Percentiles rank a stretch among this genome's conserved stretches.
Conservation (phyloP, 129 eudicot species). For the carrot (Daucus carota) region DNA sequence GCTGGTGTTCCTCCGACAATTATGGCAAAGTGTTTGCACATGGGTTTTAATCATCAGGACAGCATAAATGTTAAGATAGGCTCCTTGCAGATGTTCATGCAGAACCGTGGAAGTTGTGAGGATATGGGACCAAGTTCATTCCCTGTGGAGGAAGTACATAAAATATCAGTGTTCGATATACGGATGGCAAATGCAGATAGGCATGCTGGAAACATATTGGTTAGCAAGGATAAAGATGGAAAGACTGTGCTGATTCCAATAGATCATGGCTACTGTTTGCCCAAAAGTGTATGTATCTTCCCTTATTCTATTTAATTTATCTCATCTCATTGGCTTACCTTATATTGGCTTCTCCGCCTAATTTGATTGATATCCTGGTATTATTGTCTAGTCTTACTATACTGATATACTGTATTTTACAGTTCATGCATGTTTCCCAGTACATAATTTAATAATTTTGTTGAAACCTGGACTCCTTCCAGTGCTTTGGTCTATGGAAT, state of each 20-base stretch:
- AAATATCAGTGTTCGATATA: slow-evolving; percentile 38
- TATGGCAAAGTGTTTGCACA: slow-evolving; percentile 33
- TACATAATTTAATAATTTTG: background rate
- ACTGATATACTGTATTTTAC: background rate
- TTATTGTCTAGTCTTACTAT: background rate
- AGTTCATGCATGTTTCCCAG: background rate
- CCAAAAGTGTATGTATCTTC: slow-evolving; percentile 4
- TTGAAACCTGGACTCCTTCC: background rate
- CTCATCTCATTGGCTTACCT: background rate
- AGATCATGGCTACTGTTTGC: slow-evolving; percentile 14
- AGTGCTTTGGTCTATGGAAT: background rate
- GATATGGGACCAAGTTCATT: slow-evolving; percentile 44
- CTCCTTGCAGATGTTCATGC: slow-evolving; percentile 46
- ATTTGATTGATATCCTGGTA: background rate
- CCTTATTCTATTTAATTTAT: background rate
- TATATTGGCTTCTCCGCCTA: no score
- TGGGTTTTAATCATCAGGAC: slow-evolving; percentile 37
- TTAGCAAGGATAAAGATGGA: slow-evolving; percentile 25
- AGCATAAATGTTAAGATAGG: slow-evolving; percentile 29
- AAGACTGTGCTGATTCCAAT: slow-evolving; percentile 5
- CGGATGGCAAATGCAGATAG: slow-evolving; percentile 43
- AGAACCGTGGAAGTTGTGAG: slow-evolving; percentile 46
- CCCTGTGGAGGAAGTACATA: slow-evolving; percentile 43
- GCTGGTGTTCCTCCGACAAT: slow-evolving; percentile 46
- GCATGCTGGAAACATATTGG: slow-evolving; percentile 40